Evolutionary conservation across 352 stramenopile genomes (phyloP).

Genomic region (Phytophthora cactorum): DNA sequence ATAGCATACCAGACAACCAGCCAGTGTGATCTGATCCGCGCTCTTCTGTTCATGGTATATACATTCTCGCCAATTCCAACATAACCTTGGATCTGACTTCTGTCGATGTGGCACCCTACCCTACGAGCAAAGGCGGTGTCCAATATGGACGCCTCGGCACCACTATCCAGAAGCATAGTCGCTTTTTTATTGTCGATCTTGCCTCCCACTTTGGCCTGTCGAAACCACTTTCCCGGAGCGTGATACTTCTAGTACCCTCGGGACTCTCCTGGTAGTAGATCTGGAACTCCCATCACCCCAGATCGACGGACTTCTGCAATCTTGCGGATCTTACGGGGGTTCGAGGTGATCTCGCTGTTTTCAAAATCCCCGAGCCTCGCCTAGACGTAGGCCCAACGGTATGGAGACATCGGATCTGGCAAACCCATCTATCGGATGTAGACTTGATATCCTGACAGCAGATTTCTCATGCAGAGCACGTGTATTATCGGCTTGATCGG

Average conservation of each 20-base stretch:
- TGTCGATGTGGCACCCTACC: not conserved
- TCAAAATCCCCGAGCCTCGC: not conserved
- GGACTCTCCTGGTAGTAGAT: not conserved
- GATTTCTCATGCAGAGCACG: slow-evolving; percentile 7
- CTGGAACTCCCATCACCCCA: not conserved
- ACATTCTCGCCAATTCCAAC: not conserved
- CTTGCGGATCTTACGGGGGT: not conserved
- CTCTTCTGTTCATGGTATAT: not conserved
- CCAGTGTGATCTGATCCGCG: not conserved
- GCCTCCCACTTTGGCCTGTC: slow-evolving; percentile 23
- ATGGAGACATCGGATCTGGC: slow-evolving; percentile 1
- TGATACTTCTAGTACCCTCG: slow-evolving; percentile 6
- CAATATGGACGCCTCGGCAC: slow-evolving; percentile 26
- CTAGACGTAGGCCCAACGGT: slow-evolving; percentile 10
- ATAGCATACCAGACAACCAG: not conserved
- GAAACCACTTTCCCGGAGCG: slow-evolving; percentile 22
- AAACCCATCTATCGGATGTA: slow-evolving; percentile 4
- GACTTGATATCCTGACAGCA: not conserved
- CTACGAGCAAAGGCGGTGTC: slow-evolving; percentile 15
- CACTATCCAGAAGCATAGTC: slow-evolving; percentile 26
- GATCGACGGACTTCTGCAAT: not conserved
- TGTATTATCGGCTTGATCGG: slow-evolving; percentile 9
- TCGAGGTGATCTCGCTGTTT: not conserved
- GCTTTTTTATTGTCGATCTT: slow-evolving; percentile 29
- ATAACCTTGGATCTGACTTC: not conserved